A percentile compares a stretch with the other conserved stretches of the same genome.
Conservation (phyloP, 2,329 filamentous ascomycete species). For the Nectriaceae sp. region DNA sequence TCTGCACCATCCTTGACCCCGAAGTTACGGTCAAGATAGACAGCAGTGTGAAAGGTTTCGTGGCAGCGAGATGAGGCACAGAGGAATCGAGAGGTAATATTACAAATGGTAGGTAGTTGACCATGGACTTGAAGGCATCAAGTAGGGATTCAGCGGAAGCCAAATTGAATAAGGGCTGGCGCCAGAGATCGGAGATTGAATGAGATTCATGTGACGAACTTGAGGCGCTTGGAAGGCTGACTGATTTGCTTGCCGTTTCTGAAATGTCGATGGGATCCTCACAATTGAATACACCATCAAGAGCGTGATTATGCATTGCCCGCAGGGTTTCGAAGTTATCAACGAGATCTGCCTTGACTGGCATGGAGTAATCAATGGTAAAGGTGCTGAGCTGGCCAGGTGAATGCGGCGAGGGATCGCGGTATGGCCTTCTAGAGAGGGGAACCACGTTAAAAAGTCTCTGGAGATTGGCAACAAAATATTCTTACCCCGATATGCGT, state of each 20-base stretch:
- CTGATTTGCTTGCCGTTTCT: too few relatives aligned
- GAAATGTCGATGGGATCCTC: too few relatives aligned
- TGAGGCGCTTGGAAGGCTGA: conserved; percentile 1
- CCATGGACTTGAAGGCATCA: neutral
- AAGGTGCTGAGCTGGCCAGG: conserved; percentile 1
- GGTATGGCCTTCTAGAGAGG: neutral
- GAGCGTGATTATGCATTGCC: neutral
- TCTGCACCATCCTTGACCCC: conserved; percentile 1
- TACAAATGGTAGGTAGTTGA: conserved; percentile 1
- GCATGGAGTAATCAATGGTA: conserved; percentile 4
- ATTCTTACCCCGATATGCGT: conserved; percentile 1
- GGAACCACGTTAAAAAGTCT: neutral
- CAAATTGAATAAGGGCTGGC: conserved; percentile 5
- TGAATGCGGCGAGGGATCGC: neutral
- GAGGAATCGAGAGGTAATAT: neutral
- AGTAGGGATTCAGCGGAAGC: conserved; percentile 5
- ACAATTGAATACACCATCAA: neutral
- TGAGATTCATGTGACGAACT: conserved; percentile 2
- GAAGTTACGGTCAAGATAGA: conserved; percentile 7
- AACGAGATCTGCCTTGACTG: neutral
- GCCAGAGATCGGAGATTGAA: conserved; percentile 10
- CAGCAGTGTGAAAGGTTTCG: conserved; percentile 8
- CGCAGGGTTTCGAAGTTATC: conserved; percentile 4
- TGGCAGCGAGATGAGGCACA: conserved; percentile 3
- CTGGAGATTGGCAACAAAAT: neutral